A percentile compares a stretch with the other conserved stretches of the same genome.
Conservation (phyloP, 768 basidiomycete genomes). For the Agaricus sinodeliciosus region DNA sequence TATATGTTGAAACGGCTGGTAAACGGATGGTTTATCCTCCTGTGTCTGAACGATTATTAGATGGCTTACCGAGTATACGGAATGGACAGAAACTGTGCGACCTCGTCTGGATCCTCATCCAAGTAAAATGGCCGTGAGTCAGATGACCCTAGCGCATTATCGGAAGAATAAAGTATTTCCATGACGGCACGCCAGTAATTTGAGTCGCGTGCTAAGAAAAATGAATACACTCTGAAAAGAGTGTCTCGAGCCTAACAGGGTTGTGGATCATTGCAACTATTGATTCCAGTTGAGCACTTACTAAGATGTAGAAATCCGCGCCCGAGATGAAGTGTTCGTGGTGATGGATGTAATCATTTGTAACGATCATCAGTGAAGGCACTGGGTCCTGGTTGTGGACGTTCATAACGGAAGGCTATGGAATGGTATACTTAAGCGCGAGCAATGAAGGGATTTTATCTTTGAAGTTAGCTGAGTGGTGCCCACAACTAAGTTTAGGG, state of each 20-base stretch:
- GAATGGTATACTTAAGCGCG: neutral
- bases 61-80: neutral
- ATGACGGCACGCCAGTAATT: neutral
- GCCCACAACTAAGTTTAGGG: too few relatives aligned
- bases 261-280: neutral
- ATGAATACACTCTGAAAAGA: neutral
- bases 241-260: neutral
- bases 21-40: neutral
- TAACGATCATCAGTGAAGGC: neutral
- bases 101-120: slow-evolving; percentile 2
- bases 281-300: neutral
- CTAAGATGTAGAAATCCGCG: neutral
- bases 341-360: neutral
- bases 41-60: neutral
- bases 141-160: neutral
- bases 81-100: neutral
- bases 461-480: too few relatives aligned
- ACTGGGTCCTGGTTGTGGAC: neutral
- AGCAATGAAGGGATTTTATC: too few relatives aligned
- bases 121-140: neutral
- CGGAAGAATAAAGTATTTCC: neutral
- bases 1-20: neutral
- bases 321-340: neutral
- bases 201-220: neutral
- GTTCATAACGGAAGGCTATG: neutral